A percentile compares a stretch with the other conserved stretches of the same genome.
Conservation (phyloP, 2,329 filamentous ascomycete species). For the Metarhizium robertsii region DNA sequence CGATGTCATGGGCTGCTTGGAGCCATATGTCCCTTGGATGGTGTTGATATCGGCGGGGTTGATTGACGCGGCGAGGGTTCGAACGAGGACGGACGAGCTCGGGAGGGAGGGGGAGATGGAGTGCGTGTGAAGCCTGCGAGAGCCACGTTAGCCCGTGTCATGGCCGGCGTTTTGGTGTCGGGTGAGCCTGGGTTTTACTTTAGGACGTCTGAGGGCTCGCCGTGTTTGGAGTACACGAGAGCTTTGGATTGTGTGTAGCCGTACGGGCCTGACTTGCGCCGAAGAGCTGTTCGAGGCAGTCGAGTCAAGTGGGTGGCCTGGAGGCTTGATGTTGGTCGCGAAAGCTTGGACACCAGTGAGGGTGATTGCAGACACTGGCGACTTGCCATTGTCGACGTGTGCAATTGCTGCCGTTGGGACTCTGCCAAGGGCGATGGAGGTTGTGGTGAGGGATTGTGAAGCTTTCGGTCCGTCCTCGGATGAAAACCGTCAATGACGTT, state of each 20-base stretch:
- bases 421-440: neutral
- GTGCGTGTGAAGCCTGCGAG: conserved; percentile 55
- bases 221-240: conserved; percentile 65
- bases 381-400: conserved; percentile 12
- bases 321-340: conserved; percentile 13
- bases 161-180: neutral
- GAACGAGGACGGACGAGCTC: conserved; percentile 58
- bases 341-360: conserved; percentile 12
- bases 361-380: conserved; percentile 14
- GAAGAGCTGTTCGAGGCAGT: conserved; percentile 21
- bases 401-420: neutral
- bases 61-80: conserved; percentile 82
- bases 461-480: neutral
- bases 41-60: conserved; percentile 98
- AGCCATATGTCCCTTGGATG: conserved; percentile 92
- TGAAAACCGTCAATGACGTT: neutral
- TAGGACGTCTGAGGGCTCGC: conserved; percentile 64
- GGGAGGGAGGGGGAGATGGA: conserved; percentile 70
- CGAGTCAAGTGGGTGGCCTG: conserved; percentile 7
- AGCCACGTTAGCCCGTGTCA: neutral
- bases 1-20: conserved; percentile 68
- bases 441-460: no score
- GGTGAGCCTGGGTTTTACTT: conserved; percentile 30
- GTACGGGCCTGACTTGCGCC: conserved; percentile 53
- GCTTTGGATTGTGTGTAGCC: conserved; percentile 80